phyloP scores from a whole-genome alignment of 78 protist genomes.

The Cavenderia fasciculata region DNA sequence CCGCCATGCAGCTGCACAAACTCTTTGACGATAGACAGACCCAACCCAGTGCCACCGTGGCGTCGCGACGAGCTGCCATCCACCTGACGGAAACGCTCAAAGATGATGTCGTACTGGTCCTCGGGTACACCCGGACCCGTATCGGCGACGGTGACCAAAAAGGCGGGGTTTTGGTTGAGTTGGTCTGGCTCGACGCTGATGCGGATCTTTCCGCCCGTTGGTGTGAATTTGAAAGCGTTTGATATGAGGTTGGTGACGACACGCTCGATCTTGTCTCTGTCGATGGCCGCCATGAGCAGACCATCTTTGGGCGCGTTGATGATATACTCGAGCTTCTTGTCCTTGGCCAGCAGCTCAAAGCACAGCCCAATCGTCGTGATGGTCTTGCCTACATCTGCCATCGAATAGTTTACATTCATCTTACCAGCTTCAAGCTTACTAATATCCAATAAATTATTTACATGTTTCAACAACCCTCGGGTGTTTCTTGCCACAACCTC shows the following conservation, averaged over 20 bases:
- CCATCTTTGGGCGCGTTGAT: not conserved
- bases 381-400: conserved; percentile 42
- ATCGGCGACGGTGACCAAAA: conserved; percentile 45
- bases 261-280: conserved; percentile 42
- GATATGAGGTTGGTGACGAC: conserved; percentile 64
- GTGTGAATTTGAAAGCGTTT: conserved; percentile 80
- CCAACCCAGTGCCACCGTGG: conserved; percentile 82
- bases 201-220: conserved; percentile 32
- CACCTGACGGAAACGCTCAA: conserved; percentile 73
- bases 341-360: conserved; percentile 52
- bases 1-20: conserved; percentile 75
- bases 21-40: conserved; percentile 73
- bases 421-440: conserved; percentile 75
- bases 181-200: not conserved
- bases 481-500: conserved; percentile 61
- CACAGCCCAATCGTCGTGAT: conserved; percentile 33
- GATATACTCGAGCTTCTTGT: conserved; percentile 35
- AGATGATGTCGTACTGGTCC: conserved; percentile 16
- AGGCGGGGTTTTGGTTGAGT: not conserved
- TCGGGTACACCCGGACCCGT: conserved; percentile 75
- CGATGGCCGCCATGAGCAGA: conserved; percentile 66
- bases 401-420: conserved; percentile 49
- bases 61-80: conserved; percentile 34
- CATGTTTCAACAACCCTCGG: conserved; percentile 57
- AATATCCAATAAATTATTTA: conserved; percentile 76